Conservation (phyloP, 108 stramenopile genomes). For the Skeletonema potamos region DNA sequence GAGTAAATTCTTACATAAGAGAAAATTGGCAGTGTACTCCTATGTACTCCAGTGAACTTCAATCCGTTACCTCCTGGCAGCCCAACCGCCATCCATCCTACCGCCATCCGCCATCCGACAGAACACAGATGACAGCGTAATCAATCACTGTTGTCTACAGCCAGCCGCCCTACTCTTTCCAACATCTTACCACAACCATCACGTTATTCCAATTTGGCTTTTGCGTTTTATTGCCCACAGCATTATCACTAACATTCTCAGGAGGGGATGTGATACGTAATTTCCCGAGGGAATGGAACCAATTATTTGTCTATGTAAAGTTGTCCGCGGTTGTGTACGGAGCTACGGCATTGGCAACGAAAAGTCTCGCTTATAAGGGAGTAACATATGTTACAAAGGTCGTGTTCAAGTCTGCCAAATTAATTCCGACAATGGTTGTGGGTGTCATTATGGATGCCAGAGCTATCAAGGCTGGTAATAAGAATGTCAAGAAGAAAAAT, state of each 20-base stretch:
- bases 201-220: constrained; percentile 72
- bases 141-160: neutral
- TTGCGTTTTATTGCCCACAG: constrained; percentile 55
- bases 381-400: constrained; percentile 77
- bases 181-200: constrained; percentile 48
- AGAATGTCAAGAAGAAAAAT: constrained; percentile 27
- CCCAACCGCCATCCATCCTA: too few species aligned
- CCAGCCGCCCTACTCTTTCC: constrained; percentile 34
- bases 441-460: constrained; percentile 40
- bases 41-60: too few species aligned
- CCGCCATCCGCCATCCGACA: too few species aligned
- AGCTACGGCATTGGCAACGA: constrained; percentile 57
- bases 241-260: constrained; percentile 32
- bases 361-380: constrained; percentile 49
- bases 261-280: constrained; percentile 39
- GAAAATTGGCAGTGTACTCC: too few species aligned
- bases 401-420: constrained; percentile 64
- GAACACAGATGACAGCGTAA: too few species aligned
- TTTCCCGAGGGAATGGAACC: constrained; percentile 42
- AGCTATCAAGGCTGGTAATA: constrained; percentile 25
- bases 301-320: constrained; percentile 49
- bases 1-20: too few species aligned
- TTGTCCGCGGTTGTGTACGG: constrained; percentile 61
- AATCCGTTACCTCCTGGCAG: too few species aligned
- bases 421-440: constrained; percentile 76